Base-by-base conservation (phyloP, 2,329 filamentous ascomycete genomes). In the Mycogone perniciosa region DNA sequence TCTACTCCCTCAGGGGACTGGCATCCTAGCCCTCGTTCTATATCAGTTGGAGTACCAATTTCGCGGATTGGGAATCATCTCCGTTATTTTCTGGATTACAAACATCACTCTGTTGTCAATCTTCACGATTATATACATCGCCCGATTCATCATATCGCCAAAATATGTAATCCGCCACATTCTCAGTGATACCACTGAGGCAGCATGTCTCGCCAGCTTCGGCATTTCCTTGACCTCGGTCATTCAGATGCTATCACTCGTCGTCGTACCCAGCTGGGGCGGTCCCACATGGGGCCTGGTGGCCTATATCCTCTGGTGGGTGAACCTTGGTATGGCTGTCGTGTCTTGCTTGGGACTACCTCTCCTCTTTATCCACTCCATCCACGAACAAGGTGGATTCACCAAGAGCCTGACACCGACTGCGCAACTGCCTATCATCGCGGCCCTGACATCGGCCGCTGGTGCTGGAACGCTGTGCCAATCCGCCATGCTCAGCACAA, bases 271-370 rank as follows among this genome's bases (percentile, higher is more conserved):
- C 1, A 43, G 37, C 13, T 53, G 51, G 51, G 51, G 50, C 31
- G 51, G 44, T 10, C 43, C 41, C 1, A 62, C 64, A 47, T 66
- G 62, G 54, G 58, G 60, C 13, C 44, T 48, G 9, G 55, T 57
- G 8, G 59, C 64, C 5, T 69, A 65, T 52, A 56, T 71, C 11
- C 61, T 74, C 29, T 74, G 71, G 70, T 74, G 70, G 69, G 61
- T 69, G 10, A 61, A 64, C 26, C 61, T 64, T 3, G 59, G 48
- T 2, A 59, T 71, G 41, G 64, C 68, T 6, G 46, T 68, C 2
- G 7, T 62, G n/a, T 57, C 59, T n/a, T 59, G 63, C 34, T 57
- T 71, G 42, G 56, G 54, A 2, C 62, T 68, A 26, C 68, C 68
- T 2, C 67, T 68, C 35, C 48, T 68, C 20, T 63, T 65, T 38